Conservation (phyloP, 169 alveolate genomes). For the Theileria orientalis region DNA sequence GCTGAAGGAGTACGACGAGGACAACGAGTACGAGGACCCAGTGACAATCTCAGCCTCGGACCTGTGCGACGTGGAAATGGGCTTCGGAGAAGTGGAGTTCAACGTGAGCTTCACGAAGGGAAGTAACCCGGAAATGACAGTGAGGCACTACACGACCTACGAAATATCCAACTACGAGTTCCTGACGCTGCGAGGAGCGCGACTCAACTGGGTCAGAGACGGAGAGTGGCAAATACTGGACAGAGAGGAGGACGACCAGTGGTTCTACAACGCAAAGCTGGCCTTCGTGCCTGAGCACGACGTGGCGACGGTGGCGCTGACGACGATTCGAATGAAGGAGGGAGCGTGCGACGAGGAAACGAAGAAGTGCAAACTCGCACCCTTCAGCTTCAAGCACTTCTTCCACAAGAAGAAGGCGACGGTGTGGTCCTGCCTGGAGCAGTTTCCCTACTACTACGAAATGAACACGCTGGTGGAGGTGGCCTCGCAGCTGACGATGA, state of each 20-base stretch:
- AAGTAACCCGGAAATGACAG: background rate
- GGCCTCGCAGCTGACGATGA: background rate
- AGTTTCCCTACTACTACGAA: background rate
- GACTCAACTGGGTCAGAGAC: background rate
- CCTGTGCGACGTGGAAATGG: background rate
- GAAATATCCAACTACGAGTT: background rate
- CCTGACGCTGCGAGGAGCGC: background rate
- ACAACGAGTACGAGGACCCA: background rate
- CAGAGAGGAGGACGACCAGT: background rate
- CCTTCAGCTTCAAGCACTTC: background rate
- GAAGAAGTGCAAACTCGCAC: background rate
- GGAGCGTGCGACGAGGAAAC: background rate
- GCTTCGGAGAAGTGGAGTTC: background rate
- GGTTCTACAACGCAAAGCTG: background rate
- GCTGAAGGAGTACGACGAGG: background rate
- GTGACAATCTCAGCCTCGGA: background rate
- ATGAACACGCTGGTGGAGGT: background rate
- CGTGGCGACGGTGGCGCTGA: background rate
- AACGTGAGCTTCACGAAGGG: background rate
- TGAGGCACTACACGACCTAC: background rate
- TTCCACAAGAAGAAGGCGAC: background rate
- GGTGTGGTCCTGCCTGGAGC: background rate
- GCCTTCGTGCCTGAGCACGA: background rate
- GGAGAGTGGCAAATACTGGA: background rate
- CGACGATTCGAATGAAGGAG: background rate